Conservation (phyloP, 495 filamentous ascomycete genomes). For the Neurospora cerealis region DNA sequence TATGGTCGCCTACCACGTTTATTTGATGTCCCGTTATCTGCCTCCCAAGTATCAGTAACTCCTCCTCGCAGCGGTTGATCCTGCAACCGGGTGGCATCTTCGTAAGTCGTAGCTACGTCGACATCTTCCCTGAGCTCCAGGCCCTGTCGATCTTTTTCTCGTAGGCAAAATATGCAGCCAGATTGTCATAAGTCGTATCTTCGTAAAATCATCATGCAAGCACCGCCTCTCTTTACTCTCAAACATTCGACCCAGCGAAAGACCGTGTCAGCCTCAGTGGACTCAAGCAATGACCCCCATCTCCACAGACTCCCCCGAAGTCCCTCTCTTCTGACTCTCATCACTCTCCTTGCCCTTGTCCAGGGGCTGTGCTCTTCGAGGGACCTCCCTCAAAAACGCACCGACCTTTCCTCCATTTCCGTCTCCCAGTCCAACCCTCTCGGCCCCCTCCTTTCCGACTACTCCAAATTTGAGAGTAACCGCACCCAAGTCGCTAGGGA, state of each 20-base stretch:
- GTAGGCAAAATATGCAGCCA: neutral
- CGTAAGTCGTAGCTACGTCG: neutral
- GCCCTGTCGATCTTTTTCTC: neutral
- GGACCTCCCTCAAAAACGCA: neutral
- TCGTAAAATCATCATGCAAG: neutral
- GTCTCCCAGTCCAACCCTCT: constrained; percentile 13
- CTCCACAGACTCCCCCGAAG: neutral
- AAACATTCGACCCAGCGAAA: neutral
- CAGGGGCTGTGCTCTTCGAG: neutral
- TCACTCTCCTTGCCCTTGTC: neutral
- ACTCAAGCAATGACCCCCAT: neutral
- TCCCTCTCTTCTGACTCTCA: neutral
- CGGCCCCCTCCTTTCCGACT: constrained; percentile 4
- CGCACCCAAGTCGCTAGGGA: constrained; percentile 13
- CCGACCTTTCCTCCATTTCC: neutral
- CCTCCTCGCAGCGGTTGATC: neutral
- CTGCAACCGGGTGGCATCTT: neutral
- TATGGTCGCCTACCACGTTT: neutral
- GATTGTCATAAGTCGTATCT: neutral
- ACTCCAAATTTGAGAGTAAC: constrained; percentile 14
- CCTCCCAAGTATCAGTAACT: neutral
- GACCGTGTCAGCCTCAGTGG: neutral
- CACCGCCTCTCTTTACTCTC: neutral
- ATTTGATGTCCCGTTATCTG: neutral
- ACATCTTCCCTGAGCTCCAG: neutral